phyloP scores from a whole-genome alignment of 73 alveolate species.

The Paraurostyla sp. region DNA sequence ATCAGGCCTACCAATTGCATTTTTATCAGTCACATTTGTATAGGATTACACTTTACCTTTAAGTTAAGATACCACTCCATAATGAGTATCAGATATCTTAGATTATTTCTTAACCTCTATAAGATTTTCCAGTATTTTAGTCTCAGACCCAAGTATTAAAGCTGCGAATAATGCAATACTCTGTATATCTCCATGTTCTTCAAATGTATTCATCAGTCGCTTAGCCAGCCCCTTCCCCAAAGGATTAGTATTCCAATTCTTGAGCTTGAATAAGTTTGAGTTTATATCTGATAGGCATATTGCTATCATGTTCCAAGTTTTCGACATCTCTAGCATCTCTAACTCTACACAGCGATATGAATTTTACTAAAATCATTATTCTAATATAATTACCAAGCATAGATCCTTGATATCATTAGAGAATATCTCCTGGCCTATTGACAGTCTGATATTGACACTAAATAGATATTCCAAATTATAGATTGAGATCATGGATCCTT shows the following conservation, averaged over 20 bases:
- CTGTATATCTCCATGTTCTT: slow-evolving; percentile 46
- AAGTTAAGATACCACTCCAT: no score
- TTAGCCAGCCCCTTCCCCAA: slow-evolving; percentile 55
- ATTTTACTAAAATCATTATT: slow-evolving; percentile 2
- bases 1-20: no score
- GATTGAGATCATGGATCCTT: slow-evolving; percentile 2
- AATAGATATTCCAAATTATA: neutral
- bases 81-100: no score
- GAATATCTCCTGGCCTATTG: slow-evolving; percentile 15
- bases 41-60: no score
- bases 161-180: slow-evolving; percentile 43
- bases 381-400: slow-evolving; percentile 5
- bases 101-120: slow-evolving; percentile 3
- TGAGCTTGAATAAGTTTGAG: slow-evolving; percentile 14
- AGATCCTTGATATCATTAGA: slow-evolving; percentile 16
- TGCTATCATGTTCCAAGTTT: slow-evolving; percentile 42
- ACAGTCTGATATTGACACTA: neutral
- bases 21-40: no score
- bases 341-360: neutral
- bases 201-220: slow-evolving; percentile 17
- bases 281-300: slow-evolving; percentile 50
- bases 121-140: slow-evolving; percentile 26
- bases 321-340: slow-evolving; percentile 29
- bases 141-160: slow-evolving; percentile 37
- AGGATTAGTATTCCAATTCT: slow-evolving; percentile 57